These are phyloP conservation scores for Fraxinus sp. DNA, from an alignment of 305 asterid genomes.

Conservation along the genomic window DNA sequence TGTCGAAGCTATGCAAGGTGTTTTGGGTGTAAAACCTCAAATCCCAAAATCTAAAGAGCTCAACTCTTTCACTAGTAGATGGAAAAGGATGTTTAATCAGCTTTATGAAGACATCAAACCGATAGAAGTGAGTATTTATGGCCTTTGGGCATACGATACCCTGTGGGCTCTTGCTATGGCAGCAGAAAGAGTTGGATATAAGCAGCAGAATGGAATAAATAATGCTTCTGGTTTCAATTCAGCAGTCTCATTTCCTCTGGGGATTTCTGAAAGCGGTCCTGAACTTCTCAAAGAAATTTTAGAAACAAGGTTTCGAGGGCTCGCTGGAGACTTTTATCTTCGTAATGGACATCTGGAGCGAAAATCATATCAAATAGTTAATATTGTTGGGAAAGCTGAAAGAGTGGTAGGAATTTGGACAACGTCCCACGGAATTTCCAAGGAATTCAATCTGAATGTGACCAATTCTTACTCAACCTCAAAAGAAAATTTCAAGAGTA, in stretches of 20 bases:
- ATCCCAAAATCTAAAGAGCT: conserved; percentile 39
- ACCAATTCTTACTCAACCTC: background rate
- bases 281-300: conserved; percentile 25
- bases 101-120: conserved; percentile 25
- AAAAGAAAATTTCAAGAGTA: conserved; percentile 13
- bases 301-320: conserved; percentile 32
- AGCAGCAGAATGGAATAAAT: background rate
- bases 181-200: conserved; percentile 42
- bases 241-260: conserved; percentile 12
- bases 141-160: conserved; percentile 34
- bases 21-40: conserved; percentile 48
- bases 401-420: conserved; percentile 41
- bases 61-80: conserved; percentile 28
- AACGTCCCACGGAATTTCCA: conserved; percentile 22
- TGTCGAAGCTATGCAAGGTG: conserved; percentile 59
- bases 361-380: conserved; percentile 41
- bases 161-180: conserved; percentile 58
- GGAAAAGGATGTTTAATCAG: conserved; percentile 29
- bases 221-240: conserved; percentile 2
- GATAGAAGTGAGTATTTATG: conserved; percentile 21
- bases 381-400: conserved; percentile 32
- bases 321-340: conserved; percentile 42
- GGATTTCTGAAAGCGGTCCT: conserved; percentile 36
- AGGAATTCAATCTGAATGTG: background rate
- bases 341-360: conserved; percentile 36